phyloP scores from a whole-genome alignment of 2,329 filamentous ascomycete species.

The Torrubiellomyces zombiae region DNA sequence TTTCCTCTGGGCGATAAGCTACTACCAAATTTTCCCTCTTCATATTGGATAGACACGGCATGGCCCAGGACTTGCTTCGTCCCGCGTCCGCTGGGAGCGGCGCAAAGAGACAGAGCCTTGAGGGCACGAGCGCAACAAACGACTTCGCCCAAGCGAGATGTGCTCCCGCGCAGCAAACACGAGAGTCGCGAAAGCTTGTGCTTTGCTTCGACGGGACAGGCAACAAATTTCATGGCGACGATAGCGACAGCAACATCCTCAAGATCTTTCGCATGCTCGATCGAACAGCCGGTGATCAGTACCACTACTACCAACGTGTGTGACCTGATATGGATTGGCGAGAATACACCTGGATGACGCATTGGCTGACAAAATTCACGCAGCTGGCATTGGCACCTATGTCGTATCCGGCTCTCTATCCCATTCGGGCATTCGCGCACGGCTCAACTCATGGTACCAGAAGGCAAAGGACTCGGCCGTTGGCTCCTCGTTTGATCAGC shows the following conservation, averaged over 20 bases:
- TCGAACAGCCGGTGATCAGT: conserved; percentile 43
- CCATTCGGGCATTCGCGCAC: conserved; percentile 37
- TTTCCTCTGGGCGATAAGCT: too few species aligned
- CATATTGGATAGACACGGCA: too few species aligned
- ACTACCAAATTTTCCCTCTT: too few species aligned
- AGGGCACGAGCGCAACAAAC: too few species aligned
- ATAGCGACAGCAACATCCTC: conserved; percentile 48
- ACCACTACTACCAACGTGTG: conserved; percentile 47
- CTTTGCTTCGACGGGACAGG: conserved; percentile 48
- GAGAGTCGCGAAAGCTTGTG: conserved; percentile 35
- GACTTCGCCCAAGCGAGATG: too few species aligned
- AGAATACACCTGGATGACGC: too few species aligned
- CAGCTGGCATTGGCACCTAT: conserved; percentile 58
- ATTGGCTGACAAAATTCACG: too few species aligned
- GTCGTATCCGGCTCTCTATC: conserved; percentile 43
- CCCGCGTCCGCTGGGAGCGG: too few species aligned
- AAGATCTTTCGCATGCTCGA: conserved; percentile 58
- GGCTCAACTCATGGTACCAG: conserved; percentile 47
- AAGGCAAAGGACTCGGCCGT: conserved; percentile 68
- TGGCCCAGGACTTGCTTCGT: too few species aligned
- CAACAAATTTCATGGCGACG: conserved; percentile 46
- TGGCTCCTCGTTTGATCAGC: conserved; percentile 64
- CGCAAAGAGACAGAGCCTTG: too few species aligned
- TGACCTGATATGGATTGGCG: conserved; percentile 1
- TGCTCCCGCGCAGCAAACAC: too few species aligned